Evolutionary conservation across 352 stramenopile genomes (phyloP).

Genomic region (Pythium plurisporium): DNA sequence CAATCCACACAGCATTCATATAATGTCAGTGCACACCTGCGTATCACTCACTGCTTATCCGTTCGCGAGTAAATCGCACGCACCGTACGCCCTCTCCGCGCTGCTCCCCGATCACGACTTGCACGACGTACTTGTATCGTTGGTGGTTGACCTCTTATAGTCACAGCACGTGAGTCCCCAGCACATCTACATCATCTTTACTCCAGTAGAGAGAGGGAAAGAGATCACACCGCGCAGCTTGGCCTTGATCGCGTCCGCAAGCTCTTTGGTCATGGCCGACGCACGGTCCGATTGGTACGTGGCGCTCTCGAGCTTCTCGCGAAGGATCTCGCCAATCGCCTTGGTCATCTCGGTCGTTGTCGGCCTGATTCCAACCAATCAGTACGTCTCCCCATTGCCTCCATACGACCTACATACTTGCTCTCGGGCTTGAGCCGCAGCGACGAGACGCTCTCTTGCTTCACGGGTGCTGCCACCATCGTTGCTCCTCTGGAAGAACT

Average conservation of each 20-base stretch:
- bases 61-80: too few species aligned
- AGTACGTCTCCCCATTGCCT: background rate
- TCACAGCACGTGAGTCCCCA: too few species aligned
- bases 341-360: constrained; percentile 83
- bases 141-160: constrained; percentile 47
- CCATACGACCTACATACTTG: constrained; percentile 23
- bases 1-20: background rate
- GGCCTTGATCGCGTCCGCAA: constrained; percentile 81
- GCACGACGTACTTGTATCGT: constrained; percentile 89
- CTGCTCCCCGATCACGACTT: constrained; percentile 89
- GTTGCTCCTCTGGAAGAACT: background rate
- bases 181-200: too few species aligned
- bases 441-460: constrained; percentile 35
- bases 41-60: too few species aligned
- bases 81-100: constrained; percentile 81
- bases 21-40: background rate
- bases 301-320: constrained; percentile 59
- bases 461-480: constrained; percentile 40
- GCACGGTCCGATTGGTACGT: constrained; percentile 74
- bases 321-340: constrained; percentile 55
- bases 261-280: constrained; percentile 77
- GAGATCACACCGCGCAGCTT: constrained; percentile 75
- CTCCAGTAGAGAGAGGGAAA: too few species aligned
- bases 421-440: constrained; percentile 57
- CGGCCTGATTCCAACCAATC: constrained; percentile 23